Conservation (phyloP, 2,329 filamentous ascomycete species). For the Dothideomycetes sp. region DNA sequence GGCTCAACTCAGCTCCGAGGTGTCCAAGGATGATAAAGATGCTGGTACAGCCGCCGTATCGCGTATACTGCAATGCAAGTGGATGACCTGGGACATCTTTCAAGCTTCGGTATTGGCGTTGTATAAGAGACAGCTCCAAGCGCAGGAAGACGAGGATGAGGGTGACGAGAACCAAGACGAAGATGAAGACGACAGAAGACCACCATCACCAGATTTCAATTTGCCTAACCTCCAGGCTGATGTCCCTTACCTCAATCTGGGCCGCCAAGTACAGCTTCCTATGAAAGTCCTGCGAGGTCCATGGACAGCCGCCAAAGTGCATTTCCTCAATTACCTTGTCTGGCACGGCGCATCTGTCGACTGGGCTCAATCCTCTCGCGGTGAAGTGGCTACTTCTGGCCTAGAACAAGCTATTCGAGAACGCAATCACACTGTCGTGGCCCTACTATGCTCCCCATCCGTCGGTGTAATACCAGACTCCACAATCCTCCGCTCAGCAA, state of each 20-base stretch:
- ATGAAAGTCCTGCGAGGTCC: slow-evolving; percentile 20
- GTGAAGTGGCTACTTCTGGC: slow-evolving; percentile 23
- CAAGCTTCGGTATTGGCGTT: slow-evolving; percentile 17
- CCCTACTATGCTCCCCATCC: slow-evolving; percentile 17
- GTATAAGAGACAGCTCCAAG: slow-evolving; percentile 6
- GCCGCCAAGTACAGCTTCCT: slow-evolving; percentile 5
- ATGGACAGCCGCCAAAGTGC: slow-evolving; percentile 20
- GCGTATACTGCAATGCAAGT: slow-evolving; percentile 25
- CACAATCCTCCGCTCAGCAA: slow-evolving; percentile 22
- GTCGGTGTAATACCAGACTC: slow-evolving; percentile 20
- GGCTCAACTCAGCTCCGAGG: neutral
- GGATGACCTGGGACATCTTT: slow-evolving; percentile 28
- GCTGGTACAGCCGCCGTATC: slow-evolving; percentile 14
- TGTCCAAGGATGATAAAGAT: neutral
- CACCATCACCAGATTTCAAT: slow-evolving; percentile 11
- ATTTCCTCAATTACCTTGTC: slow-evolving; percentile 17
- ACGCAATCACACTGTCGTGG: slow-evolving; percentile 17
- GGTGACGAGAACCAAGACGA: neutral
- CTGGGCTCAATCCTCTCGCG: slow-evolving; percentile 12
- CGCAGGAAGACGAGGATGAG: neutral
- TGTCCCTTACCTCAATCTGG: slow-evolving; percentile 16
- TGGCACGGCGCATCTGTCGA: slow-evolving; percentile 12
- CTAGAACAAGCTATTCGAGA: slow-evolving; percentile 22
- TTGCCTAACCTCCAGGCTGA: slow-evolving; percentile 16
- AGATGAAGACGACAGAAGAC: neutral